Evolutionary conservation across 116 monocot species (phyloP).

Genomic region (Zostera marina): DNA sequence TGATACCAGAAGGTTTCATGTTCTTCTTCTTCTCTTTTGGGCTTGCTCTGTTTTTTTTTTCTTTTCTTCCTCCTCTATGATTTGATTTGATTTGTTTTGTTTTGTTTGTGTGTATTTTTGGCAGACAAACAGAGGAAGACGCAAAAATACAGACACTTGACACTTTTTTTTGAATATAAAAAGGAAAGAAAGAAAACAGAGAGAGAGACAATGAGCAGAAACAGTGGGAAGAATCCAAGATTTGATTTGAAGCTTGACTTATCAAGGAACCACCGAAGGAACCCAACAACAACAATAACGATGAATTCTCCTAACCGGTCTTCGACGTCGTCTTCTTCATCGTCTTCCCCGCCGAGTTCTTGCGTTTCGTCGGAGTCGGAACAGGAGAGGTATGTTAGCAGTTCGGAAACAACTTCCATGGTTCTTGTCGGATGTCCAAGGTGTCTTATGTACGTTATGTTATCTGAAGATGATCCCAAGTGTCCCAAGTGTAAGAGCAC

Average conservation of each 20-base stretch:
- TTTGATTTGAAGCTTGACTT: constrained; percentile 27
- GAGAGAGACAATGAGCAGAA: constrained; percentile 30
- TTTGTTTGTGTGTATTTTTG: too few relatives aligned
- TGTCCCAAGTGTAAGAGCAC: constrained; percentile 86
- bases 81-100: too few relatives aligned
- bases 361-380: constrained; percentile 51
- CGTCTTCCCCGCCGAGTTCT: constrained; percentile 50
- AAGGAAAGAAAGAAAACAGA: not conserved
- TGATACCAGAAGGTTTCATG: not conserved
- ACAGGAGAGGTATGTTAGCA: constrained; percentile 16
- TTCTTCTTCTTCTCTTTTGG: not conserved
- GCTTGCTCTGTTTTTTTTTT: too few relatives aligned
- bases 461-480: constrained; percentile 63
- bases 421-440: constrained; percentile 71
- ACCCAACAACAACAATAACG: constrained; percentile 18
- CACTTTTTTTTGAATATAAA: too few relatives aligned
- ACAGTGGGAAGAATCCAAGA: constrained; percentile 49
- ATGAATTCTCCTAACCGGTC: not conserved
- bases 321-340: constrained; percentile 13
- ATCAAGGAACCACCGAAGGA: constrained; percentile 24
- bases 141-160: not conserved
- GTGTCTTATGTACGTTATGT: constrained; percentile 97
- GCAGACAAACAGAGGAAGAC: not conserved
- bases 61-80: too few relatives aligned
- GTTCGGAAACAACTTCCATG: constrained; percentile 77